Base-by-base conservation (phyloP, 129 eudicot species). In the Flaveria linearis region DNA sequence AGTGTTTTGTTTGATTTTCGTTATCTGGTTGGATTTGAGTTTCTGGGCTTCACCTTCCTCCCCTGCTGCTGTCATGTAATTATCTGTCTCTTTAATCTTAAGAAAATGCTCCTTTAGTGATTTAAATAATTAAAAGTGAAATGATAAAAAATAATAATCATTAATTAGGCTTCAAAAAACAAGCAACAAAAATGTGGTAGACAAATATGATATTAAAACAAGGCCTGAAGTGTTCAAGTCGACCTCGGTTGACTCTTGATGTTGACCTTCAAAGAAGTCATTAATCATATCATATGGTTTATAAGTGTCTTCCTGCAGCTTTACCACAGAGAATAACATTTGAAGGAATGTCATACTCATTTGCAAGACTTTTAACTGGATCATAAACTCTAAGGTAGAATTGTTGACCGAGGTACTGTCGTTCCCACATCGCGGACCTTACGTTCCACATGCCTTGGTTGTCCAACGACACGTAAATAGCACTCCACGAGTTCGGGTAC, bases 371-470 rank as follows among this genome's bases (percentile, higher is more conserved):
- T 3, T 66, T 80, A 23, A 74, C 78, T 0, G 90, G 91, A 76
- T 85, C 81, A 80, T 77, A 89, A 18, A 94, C 98, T 73, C 93
- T 73, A 33, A 94, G 88, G 75, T 94, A 94, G 70, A 94, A 85
- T 51, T 94, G 98, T 78, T 94, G 98, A 23, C 98, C 98, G 8
- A 94, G 89, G 68, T 94, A 94, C 43, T 94, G 98, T 55, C 93
- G 80, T 45, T 83, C 90, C 98, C 98, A 94, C 76, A 84, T 81
- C 10, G 98, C 87, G 11, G 97, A 90, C 79, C 98, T 91, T 80
- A 93, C 1, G 55, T 93, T 90, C 98, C 98, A 93, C 98, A 93
- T 93, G 4, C 98, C 98, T 80, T 94, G 93, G 83, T 94, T 94
- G 82, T 94, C 98, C 80, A 94, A 84, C 1, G 98, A 94, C 22